Conservation (phyloP, 495 filamentous ascomycete genomes). For the Aspergillus leporis region DNA sequence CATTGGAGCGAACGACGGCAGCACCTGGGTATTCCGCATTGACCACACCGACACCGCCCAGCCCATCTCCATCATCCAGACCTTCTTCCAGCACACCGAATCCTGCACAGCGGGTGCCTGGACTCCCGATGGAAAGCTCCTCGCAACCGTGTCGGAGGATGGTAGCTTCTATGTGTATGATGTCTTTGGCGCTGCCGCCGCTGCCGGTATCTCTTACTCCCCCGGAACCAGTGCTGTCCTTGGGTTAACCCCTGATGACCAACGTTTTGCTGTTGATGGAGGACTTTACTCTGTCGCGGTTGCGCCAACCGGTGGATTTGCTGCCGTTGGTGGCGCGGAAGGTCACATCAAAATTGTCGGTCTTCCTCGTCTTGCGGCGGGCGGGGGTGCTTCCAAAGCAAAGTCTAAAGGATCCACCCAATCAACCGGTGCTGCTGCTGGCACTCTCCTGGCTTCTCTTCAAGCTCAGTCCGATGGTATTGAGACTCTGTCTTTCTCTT, state of each 20-base stretch:
- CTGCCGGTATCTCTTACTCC: slow-evolving; percentile 66
- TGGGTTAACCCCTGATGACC: slow-evolving; percentile 76
- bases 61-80: slow-evolving; percentile 78
- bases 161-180: slow-evolving; percentile 90
- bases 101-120: slow-evolving; percentile 89
- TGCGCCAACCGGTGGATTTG: slow-evolving; percentile 71
- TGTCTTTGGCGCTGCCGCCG: slow-evolving; percentile 80
- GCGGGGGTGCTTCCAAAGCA: slow-evolving; percentile 32
- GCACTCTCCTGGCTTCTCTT: slow-evolving; percentile 73
- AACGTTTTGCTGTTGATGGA: slow-evolving; percentile 88
- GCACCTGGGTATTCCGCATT: slow-evolving; percentile 90
- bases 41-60: slow-evolving; percentile 60
- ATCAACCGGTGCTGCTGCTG: slow-evolving; percentile 59
- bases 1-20: slow-evolving; percentile 87
- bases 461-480: slow-evolving; percentile 75
- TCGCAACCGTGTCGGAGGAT: slow-evolving; percentile 90
- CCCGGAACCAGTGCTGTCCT: slow-evolving; percentile 73
- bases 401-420: slow-evolving; percentile 35
- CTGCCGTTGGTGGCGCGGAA: slow-evolving; percentile 83
- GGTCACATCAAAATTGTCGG: slow-evolving; percentile 83
- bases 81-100: slow-evolving; percentile 85
- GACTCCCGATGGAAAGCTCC: slow-evolving; percentile 82
- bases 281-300: slow-evolving; percentile 86
- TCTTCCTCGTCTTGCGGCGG: slow-evolving; percentile 64
- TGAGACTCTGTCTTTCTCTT: slow-evolving; percentile 83